These are phyloP conservation scores for Colletotrichum sp. DNA, from an alignment of 2,329 filamentous ascomycete species.

Conservation along the genomic window DNA sequence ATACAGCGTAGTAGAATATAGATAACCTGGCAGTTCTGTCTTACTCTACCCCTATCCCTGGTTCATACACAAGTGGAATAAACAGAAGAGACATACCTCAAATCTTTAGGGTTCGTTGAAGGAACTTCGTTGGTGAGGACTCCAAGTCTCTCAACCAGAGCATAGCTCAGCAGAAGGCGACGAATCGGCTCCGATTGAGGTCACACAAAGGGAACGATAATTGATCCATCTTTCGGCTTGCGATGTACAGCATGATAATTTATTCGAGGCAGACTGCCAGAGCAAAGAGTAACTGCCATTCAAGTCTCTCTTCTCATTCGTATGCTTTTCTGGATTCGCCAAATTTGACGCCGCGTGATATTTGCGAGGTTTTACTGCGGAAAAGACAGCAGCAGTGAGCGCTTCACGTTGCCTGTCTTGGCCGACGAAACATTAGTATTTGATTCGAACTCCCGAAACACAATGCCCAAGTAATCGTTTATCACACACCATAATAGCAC, in stretches of 20 bases:
- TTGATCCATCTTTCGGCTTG: background rate
- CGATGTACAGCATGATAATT: background rate
- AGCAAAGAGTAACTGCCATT: background rate
- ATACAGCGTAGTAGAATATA: too few relatives aligned
- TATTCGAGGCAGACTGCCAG: background rate
- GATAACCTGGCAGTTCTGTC: background rate
- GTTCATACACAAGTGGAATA: background rate
- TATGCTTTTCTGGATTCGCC: background rate
- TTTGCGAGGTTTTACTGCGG: background rate
- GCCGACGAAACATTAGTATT: background rate
- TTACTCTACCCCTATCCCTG: rapidly evolving
- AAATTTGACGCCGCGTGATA: background rate
- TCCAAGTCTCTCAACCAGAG: background rate
- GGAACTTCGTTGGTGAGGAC: rapidly evolving
- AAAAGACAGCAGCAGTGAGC: background rate
- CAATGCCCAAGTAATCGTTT: background rate
- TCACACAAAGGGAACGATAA: background rate
- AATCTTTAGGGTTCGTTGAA: background rate
- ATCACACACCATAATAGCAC: background rate
- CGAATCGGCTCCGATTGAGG: background rate
- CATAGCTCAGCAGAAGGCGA: background rate
- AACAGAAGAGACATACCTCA: background rate
- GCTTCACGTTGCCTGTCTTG: background rate
- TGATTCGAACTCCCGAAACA: background rate
- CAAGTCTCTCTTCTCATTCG: background rate